phyloP scores from a whole-genome alignment of 2,329 filamentous ascomycete species.

The Exophiala mesophila region DNA sequence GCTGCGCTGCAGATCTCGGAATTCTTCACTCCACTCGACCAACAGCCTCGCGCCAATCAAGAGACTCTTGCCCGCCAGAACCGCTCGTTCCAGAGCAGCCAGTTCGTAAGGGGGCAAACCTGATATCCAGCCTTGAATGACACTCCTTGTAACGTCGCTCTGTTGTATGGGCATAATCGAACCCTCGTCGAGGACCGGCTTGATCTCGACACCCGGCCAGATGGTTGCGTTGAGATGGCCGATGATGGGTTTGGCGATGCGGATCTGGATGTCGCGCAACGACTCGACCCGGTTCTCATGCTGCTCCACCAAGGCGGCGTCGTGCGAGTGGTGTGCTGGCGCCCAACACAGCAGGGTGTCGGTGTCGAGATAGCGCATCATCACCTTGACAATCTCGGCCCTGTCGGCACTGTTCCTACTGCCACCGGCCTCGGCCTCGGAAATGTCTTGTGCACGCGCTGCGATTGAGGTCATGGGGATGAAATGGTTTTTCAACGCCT shows the following conservation, averaged over 20 bases:
- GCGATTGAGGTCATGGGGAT: conserved; percentile 84
- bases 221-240: conserved; percentile 65
- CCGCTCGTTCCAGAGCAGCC: conserved; percentile 76
- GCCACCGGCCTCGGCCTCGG: conserved; percentile 56
- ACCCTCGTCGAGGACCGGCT: conserved; percentile 72
- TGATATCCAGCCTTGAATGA: conserved; percentile 72
- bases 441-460: conserved; percentile 78
- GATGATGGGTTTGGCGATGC: conserved; percentile 65
- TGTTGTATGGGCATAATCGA: conserved; percentile 74
- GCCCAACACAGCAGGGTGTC: conserved; percentile 93
- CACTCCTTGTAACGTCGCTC: conserved; percentile 65
- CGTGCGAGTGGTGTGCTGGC: conserved; percentile 50
- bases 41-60: conserved; percentile 71
- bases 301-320: conserved; percentile 43
- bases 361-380: conserved; percentile 84
- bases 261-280: conserved; percentile 68
- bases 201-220: conserved; percentile 78
- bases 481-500: conserved; percentile 79
- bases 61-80: conserved; percentile 81
- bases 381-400: conserved; percentile 57
- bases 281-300: conserved; percentile 48
- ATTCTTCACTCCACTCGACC: conserved; percentile 80
- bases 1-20: conserved; percentile 47
- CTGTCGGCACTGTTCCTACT: conserved; percentile 46
- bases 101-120: conserved; percentile 73